Evolutionary conservation across 306 rosid genomes (phyloP).

Genomic region (Alnus glutinosa): DNA sequence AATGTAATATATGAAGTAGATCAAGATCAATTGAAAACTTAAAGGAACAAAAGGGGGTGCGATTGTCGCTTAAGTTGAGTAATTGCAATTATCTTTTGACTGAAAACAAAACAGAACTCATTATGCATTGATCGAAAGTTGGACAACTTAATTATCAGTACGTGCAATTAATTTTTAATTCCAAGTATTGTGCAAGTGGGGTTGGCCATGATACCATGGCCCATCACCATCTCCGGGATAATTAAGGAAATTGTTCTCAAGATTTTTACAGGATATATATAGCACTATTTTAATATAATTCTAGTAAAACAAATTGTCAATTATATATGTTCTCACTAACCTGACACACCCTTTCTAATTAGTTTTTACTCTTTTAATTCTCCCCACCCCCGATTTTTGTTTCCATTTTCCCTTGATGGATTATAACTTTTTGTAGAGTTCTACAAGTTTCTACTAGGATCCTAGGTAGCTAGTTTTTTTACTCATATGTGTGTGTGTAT

Average conservation of each 20-base stretch:
- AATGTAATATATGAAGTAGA: neutral
- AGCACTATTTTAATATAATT: neutral
- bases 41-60: neutral
- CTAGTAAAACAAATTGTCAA: neutral
- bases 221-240: neutral
- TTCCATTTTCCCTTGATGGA: neutral
- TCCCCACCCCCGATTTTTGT: neutral
- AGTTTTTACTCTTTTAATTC: neutral
- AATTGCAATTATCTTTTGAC: neutral
- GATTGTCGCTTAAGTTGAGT: neutral
- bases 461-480: neutral
- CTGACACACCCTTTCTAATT: neutral
- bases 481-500: too few species aligned
- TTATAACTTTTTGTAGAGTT: neutral
- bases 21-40: neutral
- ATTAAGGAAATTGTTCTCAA: neutral
- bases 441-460: neutral
- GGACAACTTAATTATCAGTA: neutral
- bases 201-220: slow-evolving; percentile 1
- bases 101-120: neutral
- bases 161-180: neutral
- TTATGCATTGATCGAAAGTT: neutral
- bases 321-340: neutral
- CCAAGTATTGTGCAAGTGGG: neutral
- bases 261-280: neutral